Evolutionary conservation across 2,329 filamentous ascomycete genomes (phyloP).

Genomic region (Tympanopsis confertula): DNA sequence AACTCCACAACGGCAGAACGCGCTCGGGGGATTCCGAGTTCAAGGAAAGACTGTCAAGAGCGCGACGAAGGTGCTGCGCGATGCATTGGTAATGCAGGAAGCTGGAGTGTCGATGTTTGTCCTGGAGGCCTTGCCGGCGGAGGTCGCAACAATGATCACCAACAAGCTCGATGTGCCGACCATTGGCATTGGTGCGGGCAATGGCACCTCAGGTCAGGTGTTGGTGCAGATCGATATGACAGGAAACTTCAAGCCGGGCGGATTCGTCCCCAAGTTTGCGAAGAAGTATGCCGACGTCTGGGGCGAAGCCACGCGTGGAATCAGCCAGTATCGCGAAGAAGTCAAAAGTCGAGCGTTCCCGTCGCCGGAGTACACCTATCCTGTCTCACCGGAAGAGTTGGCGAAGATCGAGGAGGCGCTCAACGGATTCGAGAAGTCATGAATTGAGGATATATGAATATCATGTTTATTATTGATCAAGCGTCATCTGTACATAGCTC

Average conservation of each 20-base stretch:
- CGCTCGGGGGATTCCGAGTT: conserved; percentile 86
- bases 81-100: conserved; percentile 80
- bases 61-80: conserved; percentile 66
- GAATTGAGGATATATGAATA: conserved; percentile 2
- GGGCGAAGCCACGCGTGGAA: conserved; percentile 66
- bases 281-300: conserved; percentile 92
- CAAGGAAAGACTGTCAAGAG: conserved; percentile 74
- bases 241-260: conserved; percentile 80
- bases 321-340: conserved; percentile 70
- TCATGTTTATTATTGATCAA: conserved; percentile 2
- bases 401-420: conserved; percentile 51
- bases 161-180: conserved; percentile 73
- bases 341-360: conserved; percentile 81
- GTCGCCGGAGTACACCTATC: conserved; percentile 81
- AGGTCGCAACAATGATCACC: conserved; percentile 73
- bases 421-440: conserved; percentile 19
- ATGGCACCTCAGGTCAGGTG: conserved; percentile 88
- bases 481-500: conserved; percentile 1
- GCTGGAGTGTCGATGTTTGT: conserved; percentile 82
- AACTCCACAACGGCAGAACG: conserved; percentile 85
- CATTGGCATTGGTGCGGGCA: conserved; percentile 91
- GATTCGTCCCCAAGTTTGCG: conserved; percentile 90
- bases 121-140: conserved; percentile 79
- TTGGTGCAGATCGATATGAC: conserved; percentile 93
- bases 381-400: conserved; percentile 68